phyloP scores from a whole-genome alignment of 1,284 basidiomycete genomes.

The Sutorius eximius region DNA sequence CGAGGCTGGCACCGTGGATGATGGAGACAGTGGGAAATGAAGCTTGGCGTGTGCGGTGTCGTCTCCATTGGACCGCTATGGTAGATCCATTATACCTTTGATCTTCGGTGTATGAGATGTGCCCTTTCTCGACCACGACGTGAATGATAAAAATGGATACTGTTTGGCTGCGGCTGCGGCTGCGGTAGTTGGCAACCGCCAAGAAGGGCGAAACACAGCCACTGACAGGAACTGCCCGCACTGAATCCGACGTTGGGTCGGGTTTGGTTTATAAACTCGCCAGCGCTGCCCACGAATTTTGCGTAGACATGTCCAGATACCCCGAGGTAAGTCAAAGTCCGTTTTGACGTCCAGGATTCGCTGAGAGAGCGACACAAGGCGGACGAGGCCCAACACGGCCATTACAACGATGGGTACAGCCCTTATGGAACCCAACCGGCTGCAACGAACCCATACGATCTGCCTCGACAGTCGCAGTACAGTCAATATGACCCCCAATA shows the following conservation, averaged over 20 bases:
- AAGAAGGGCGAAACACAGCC: constrained; percentile 11
- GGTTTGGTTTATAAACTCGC: constrained; percentile 3
- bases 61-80: not conserved
- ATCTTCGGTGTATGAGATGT: too few relatives aligned
- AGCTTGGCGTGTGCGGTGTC: not conserved
- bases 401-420: constrained; percentile 58
- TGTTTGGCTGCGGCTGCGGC: constrained; percentile 23
- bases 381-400: constrained; percentile 54
- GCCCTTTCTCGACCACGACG: not conserved
- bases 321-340: constrained; percentile 36
- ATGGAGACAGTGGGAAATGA: not conserved
- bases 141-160: not conserved
- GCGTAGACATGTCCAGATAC: constrained; percentile 42
- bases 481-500: constrained; percentile 19
- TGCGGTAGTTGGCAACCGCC: not conserved
- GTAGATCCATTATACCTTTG: not conserved
- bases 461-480: constrained; percentile 18
- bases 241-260: not conserved
- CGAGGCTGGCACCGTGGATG: not conserved
- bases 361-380: constrained; percentile 37
- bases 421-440: constrained; percentile 38
- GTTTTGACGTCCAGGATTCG: not conserved
- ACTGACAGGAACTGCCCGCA: constrained; percentile 5
- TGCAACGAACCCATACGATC: constrained; percentile 25
- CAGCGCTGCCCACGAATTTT: not conserved